Base-by-base conservation (phyloP, 345 rosid genomes). In the Laguncularia racemosa region DNA sequence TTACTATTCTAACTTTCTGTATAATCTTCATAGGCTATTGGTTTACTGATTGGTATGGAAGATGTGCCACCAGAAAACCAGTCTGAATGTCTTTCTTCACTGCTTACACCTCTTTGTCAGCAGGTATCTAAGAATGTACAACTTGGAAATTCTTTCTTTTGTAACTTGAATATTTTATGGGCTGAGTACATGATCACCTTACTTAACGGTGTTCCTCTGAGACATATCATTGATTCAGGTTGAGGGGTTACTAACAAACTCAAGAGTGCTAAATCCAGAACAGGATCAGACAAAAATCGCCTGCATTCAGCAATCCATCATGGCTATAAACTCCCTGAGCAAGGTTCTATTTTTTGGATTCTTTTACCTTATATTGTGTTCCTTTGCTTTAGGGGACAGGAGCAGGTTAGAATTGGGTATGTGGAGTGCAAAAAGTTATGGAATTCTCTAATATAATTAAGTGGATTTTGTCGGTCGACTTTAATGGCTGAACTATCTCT, bases 291-390 rank as follows among this genome's bases (percentile, higher is more conserved):
- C 52, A 28, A 87, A 79, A 71, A 60, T 89, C 63, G 80, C 76
- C 11, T 76, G 71, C 58, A 60, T 87, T 50, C 96, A 89, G 72
- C 91, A 74, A 60, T 80, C 84, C 66, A 85, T 89, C 52, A 68
- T 89, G 78, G 95, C 97, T 53, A 84, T 93, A 23, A 93, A 83
- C 79, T 85, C 99, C 57, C 86, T 89, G 66, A 93, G 99, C 93
- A 93, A 93, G 99, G 97, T 93, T 51, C 62, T 54, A 54, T 50
- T 43, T 67, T 57, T 40, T 44, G 51, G 20, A 52, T 44, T 51
- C 33, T 18, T 20, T 40, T 50, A 20, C 15, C 47, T 3, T 44
- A 52, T 44, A n/a, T n/a, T 47, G 21, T 26, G 21, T 57, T 40
- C 4, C 38, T 14, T n/a, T 16, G 50, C 40, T 33, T 33, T 33